These are phyloP conservation scores for Paramyrothecium sp. DNA, from an alignment of 2,329 filamentous ascomycete genomes.

Conservation along the genomic window DNA sequence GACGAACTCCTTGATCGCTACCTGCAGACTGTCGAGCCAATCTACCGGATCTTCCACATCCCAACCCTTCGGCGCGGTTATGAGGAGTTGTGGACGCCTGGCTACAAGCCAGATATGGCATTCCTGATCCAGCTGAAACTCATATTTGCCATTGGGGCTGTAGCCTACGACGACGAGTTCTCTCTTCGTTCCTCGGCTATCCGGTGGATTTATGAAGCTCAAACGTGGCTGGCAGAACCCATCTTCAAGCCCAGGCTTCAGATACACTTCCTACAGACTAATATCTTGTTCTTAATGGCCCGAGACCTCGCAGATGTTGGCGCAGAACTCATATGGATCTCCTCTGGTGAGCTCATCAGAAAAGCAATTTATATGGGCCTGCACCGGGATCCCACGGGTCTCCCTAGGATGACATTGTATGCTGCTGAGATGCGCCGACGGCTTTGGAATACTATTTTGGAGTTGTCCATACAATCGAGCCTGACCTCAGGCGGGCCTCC, in stretches of 20 bases:
- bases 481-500: constrained; percentile 51
- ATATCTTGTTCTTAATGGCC: constrained; percentile 50
- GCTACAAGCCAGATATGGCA: constrained; percentile 33
- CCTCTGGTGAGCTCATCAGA: constrained; percentile 47
- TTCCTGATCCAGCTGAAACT: constrained; percentile 55
- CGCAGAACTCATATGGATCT: constrained; percentile 52
- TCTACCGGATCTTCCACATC: constrained; percentile 56
- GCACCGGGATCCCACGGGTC: constrained; percentile 53
- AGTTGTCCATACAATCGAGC: constrained; percentile 49
- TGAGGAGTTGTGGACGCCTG: constrained; percentile 44
- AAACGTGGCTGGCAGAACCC: constrained; percentile 46
- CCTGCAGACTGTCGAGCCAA: constrained; percentile 54
- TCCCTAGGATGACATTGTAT: constrained; percentile 45
- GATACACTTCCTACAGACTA: constrained; percentile 47
- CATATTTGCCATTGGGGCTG: constrained; percentile 49
- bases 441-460: constrained; percentile 55
- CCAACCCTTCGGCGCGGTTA: constrained; percentile 57
- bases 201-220: constrained; percentile 53
- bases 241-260: constrained; percentile 48
- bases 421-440: constrained; percentile 53
- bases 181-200: constrained; percentile 40
- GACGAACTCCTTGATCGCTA: constrained; percentile 53
- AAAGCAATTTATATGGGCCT: constrained; percentile 58
- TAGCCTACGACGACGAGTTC: constrained; percentile 44
- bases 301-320: constrained; percentile 45